phyloP scores from a whole-genome alignment of 164 flowering plant species.

The Saururus chinensis region DNA sequence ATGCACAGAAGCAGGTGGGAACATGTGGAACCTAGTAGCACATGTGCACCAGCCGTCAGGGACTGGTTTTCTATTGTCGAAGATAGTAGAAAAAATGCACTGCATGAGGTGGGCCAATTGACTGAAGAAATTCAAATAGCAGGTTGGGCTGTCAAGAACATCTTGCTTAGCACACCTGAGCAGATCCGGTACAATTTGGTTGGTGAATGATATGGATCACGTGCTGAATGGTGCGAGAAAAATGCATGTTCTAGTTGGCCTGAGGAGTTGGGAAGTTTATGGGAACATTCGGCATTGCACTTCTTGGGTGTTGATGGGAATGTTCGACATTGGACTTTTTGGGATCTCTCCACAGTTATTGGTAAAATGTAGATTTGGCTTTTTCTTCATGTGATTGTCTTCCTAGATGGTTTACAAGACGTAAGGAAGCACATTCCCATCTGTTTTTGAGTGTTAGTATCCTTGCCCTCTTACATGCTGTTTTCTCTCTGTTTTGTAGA shows the following conservation, averaged over 20 bases:
- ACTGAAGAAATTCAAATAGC: slow-evolving; percentile 8
- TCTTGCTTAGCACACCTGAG: slow-evolving; percentile 8
- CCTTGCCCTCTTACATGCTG: background rate
- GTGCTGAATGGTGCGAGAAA: background rate
- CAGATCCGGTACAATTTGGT: slow-evolving; percentile 8
- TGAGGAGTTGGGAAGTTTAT: background rate
- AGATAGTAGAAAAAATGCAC: slow-evolving; percentile 6
- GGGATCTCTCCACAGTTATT: too few relatives aligned
- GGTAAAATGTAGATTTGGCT: too few relatives aligned
- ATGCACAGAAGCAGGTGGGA: background rate
- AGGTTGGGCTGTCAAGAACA: slow-evolving; percentile 13
- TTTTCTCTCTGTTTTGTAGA: background rate
- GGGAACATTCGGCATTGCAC: background rate
- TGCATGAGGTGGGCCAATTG: background rate
- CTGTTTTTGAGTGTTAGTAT: background rate
- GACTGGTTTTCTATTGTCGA: slow-evolving; percentile 9
- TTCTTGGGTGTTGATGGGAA: too few relatives aligned
- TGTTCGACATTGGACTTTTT: too few relatives aligned
- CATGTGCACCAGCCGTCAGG: background rate
- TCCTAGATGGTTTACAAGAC: background rate
- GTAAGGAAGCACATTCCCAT: too few relatives aligned
- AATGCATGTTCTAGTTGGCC: background rate
- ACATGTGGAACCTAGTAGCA: background rate
- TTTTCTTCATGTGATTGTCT: background rate
- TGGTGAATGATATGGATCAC: background rate